phyloP scores from a whole-genome alignment of 768 basidiomycete genomes.

The Boletus patriciae region DNA sequence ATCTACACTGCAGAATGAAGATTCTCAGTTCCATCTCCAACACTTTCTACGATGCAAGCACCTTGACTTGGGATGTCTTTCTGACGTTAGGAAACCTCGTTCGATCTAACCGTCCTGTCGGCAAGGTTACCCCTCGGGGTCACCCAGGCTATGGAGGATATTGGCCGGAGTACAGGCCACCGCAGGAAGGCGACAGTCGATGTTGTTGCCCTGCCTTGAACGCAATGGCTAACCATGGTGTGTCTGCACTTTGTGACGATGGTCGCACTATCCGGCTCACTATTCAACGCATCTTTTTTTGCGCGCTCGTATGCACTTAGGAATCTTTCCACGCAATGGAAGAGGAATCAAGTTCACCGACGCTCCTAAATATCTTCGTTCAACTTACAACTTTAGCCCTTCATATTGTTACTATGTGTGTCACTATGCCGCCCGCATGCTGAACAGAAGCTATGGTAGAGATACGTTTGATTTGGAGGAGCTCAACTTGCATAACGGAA shows the following conservation, averaged over 20 bases:
- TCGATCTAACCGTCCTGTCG: slow-evolving; percentile 37
- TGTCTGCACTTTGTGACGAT: slow-evolving; percentile 45
- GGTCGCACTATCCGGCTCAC: neutral
- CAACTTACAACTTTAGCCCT: slow-evolving; percentile 68
- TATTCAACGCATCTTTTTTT: neutral
- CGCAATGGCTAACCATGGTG: slow-evolving; percentile 80
- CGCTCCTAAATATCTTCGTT: slow-evolving; percentile 38
- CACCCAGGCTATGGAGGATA: slow-evolving; percentile 54
- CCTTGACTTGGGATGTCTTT: slow-evolving; percentile 14
- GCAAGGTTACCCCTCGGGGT: slow-evolving; percentile 52
- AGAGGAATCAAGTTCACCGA: slow-evolving; percentile 60
- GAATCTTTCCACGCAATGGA: slow-evolving; percentile 59
- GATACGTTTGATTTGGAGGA: slow-evolving; percentile 63
- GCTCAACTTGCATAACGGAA: slow-evolving; percentile 15
- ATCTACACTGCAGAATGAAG: slow-evolving; percentile 7
- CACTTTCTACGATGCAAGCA: neutral
- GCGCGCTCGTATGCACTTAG: slow-evolving; percentile 10
- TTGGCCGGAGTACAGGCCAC: slow-evolving; percentile 68
- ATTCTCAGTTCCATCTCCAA: slow-evolving; percentile 4
- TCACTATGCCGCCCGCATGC: slow-evolving; percentile 54
- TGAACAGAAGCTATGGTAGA: slow-evolving; percentile 53
- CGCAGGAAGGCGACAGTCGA: slow-evolving; percentile 63
- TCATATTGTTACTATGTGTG: slow-evolving; percentile 66
- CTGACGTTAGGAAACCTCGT: slow-evolving; percentile 17
- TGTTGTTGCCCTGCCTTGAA: slow-evolving; percentile 73